These are phyloP conservation scores for Neurospora pannonica DNA, from an alignment of 495 filamentous ascomycete genomes.

Conservation along the genomic window DNA sequence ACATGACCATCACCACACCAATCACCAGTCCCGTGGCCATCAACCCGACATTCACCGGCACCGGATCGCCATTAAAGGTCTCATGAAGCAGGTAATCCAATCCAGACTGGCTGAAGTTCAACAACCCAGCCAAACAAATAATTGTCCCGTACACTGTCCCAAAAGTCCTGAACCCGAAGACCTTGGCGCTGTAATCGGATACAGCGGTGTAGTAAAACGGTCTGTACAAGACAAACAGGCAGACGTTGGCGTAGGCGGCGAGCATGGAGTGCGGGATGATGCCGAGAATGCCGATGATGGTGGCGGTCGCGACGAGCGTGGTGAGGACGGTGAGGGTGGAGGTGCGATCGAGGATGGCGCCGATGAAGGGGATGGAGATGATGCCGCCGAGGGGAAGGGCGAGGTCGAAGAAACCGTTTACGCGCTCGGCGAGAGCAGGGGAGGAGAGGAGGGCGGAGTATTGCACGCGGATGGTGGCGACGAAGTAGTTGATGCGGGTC, in stretches of 20 bases:
- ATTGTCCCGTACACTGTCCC: slow-evolving; percentile 93
- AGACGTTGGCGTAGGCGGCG: slow-evolving; percentile 70
- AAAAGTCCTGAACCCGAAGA: slow-evolving; percentile 93
- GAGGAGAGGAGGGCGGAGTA: slow-evolving; percentile 69
- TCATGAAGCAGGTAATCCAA: slow-evolving; percentile 73
- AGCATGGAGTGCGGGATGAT: slow-evolving; percentile 51
- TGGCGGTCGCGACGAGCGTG: slow-evolving; percentile 62
- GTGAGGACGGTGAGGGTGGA: slow-evolving; percentile 66
- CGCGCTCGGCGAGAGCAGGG: slow-evolving; percentile 40
- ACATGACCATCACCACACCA: slow-evolving; percentile 50
- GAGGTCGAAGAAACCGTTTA: slow-evolving; percentile 85
- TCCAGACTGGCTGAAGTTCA: slow-evolving; percentile 79
- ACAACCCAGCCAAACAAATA: slow-evolving; percentile 77
- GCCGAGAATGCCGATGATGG: slow-evolving; percentile 70
- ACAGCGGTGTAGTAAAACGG: slow-evolving; percentile 72
- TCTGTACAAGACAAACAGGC: slow-evolving; percentile 68
- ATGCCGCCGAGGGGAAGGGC: slow-evolving; percentile 82
- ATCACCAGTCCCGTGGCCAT: slow-evolving; percentile 49
- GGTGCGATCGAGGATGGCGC: slow-evolving; percentile 67
- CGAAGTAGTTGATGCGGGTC: slow-evolving; percentile 96
- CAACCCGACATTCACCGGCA: slow-evolving; percentile 68
- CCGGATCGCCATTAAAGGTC: slow-evolving; percentile 59
- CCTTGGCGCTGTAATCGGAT: slow-evolving; percentile 82
- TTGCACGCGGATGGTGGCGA: slow-evolving; percentile 80
- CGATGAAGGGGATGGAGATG: slow-evolving; percentile 79